These are phyloP conservation scores for Xylaria acuta DNA, from an alignment of 495 filamentous ascomycete genomes.

Conservation along the genomic window DNA sequence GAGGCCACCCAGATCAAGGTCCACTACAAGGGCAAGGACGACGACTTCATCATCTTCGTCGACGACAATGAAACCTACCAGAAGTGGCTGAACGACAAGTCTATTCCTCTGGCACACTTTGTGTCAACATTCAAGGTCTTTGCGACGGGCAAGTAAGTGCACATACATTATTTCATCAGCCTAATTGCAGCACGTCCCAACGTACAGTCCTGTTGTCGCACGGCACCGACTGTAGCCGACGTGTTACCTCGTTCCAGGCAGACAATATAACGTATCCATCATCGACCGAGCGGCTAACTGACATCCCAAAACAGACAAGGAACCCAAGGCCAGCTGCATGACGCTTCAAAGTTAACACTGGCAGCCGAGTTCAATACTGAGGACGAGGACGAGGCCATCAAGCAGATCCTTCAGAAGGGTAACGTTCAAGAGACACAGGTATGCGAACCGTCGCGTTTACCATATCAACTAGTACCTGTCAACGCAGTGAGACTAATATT, in stretches of 20 bases:
- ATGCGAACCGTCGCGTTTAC: slow-evolving; percentile 40
- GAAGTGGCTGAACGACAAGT: slow-evolving; percentile 84
- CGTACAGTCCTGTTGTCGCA: not conserved
- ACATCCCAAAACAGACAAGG: slow-evolving; percentile 69
- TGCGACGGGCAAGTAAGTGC: slow-evolving; percentile 82
- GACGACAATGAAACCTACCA: slow-evolving; percentile 73
- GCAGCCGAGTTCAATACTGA: slow-evolving; percentile 87
- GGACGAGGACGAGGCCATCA: slow-evolving; percentile 77
- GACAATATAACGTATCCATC: not conserved
- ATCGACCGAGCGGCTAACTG: slow-evolving; percentile 30
- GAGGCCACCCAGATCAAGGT: slow-evolving; percentile 78
- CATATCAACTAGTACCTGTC: slow-evolving; percentile 2
- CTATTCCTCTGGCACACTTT: slow-evolving; percentile 81
- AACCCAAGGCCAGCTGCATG: slow-evolving; percentile 77
- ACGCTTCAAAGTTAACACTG: slow-evolving; percentile 72
- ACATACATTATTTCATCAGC: not conserved
- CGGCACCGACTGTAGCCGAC: not conserved
- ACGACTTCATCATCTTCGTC: slow-evolving; percentile 92
- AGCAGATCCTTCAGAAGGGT: slow-evolving; percentile 80
- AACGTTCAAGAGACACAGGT: slow-evolving; percentile 71
- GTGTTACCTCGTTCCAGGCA: too few relatives aligned
- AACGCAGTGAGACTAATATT: not conserved
- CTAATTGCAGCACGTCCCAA: not conserved
- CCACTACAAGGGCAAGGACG: slow-evolving; percentile 85
- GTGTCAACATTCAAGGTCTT: slow-evolving; percentile 90